A percentile compares a stretch with the other conserved stretches of the same genome.
Conservation (phyloP, 495 filamentous ascomycete genomes). For the Aspergillus ellipticus region DNA sequence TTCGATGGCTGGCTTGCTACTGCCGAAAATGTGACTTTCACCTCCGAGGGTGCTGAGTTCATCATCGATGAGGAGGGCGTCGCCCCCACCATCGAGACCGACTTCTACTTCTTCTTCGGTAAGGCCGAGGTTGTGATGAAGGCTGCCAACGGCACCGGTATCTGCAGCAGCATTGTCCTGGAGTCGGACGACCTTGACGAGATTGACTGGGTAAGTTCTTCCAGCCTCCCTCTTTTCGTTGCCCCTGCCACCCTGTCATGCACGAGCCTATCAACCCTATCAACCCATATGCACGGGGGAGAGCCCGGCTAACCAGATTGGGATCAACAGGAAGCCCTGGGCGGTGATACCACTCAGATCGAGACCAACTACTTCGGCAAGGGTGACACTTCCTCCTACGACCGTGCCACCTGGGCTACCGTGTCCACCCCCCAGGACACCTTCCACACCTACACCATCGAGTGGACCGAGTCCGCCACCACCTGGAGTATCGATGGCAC, state of each 20-base stretch:
- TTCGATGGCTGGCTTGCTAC: constrained; percentile 58
- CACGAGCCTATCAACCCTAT: constrained; percentile 1
- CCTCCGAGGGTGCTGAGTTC: constrained; percentile 61
- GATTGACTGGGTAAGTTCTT: constrained; percentile 76
- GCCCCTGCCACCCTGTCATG: neutral
- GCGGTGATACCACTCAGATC: constrained; percentile 60
- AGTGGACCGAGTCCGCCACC: constrained; percentile 73
- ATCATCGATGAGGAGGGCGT: constrained; percentile 67
- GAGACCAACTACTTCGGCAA: constrained; percentile 97
- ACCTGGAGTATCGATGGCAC: constrained; percentile 76
- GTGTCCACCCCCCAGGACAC: constrained; percentile 60
- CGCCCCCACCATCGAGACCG: constrained; percentile 67
- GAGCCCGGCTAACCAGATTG: constrained; percentile 7
- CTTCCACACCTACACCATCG: constrained; percentile 80
- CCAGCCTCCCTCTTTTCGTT: neutral
- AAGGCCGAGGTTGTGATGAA: constrained; percentile 68
- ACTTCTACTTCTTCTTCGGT: constrained; percentile 78
- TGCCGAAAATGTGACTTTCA: constrained; percentile 49
- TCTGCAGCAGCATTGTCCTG: constrained; percentile 77
- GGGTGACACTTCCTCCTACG: constrained; percentile 72
- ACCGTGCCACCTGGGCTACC: constrained; percentile 60
- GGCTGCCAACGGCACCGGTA: constrained; percentile 66
- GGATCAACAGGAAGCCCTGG: constrained; percentile 45
- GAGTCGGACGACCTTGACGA: constrained; percentile 93
- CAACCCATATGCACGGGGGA: constrained; percentile 3